phyloP scores from a whole-genome alignment of 2,329 filamentous ascomycete genomes.

The Botrytis pseudocinerea region DNA sequence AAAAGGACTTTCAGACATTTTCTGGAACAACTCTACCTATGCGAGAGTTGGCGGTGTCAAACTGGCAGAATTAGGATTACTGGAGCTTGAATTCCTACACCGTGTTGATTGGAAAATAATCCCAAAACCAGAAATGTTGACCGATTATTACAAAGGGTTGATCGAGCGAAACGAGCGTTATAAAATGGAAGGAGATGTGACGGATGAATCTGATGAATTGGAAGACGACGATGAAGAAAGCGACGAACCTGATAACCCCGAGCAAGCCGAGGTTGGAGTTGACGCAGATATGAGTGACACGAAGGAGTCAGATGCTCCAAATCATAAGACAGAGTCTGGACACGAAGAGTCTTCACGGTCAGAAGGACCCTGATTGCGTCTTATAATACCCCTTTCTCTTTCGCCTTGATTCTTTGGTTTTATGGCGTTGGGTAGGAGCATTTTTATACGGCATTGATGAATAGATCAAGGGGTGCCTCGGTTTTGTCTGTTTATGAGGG shows the following conservation, averaged over 20 bases:
- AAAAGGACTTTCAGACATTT: constrained; percentile 93
- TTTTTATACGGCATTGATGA: constrained; percentile 12
- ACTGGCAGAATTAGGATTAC: constrained; percentile 80
- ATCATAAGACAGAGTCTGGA: constrained; percentile 27
- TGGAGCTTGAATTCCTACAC: constrained; percentile 92
- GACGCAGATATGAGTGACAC: constrained; percentile 37
- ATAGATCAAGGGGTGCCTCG: constrained; percentile 7
- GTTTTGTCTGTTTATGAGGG: constrained; percentile 2
- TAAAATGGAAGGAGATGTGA: constrained; percentile 43
- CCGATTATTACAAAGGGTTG: constrained; percentile 88
- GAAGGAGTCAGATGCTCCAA: constrained; percentile 37
- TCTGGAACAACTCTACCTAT: constrained; percentile 98
- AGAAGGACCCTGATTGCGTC: background rate
- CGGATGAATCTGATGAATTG: constrained; percentile 24
- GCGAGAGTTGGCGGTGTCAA: constrained; percentile 91
- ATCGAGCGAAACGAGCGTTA: constrained; percentile 67
- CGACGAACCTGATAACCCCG: constrained; percentile 41
- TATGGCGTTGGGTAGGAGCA: constrained; percentile 19
- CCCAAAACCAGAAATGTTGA: constrained; percentile 87
- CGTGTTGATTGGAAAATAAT: constrained; percentile 96
- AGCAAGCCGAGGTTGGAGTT: constrained; percentile 25
- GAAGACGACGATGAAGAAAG: constrained; percentile 32
- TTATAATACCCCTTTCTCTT: constrained; percentile 19
- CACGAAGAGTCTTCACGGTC: background rate
- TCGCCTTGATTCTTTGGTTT: constrained; percentile 14